Percentiles rank a stretch among this genome's conserved stretches.
Conservation (phyloP, 2,329 filamentous ascomycete species). For the Fusarium longipes region DNA sequence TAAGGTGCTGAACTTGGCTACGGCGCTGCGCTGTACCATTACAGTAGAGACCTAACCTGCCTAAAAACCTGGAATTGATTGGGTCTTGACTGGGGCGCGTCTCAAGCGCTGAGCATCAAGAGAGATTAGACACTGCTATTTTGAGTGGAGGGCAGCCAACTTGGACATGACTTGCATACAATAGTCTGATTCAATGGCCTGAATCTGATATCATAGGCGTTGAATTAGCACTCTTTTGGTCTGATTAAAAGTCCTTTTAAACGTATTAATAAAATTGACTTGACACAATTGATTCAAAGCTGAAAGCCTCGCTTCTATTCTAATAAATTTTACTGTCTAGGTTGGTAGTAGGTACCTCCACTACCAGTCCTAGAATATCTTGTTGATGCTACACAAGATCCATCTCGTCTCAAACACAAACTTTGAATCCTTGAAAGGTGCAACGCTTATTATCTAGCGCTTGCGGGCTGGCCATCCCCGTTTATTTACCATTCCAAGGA, state of each 20-base stretch:
- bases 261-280: slow-evolving; percentile 7
- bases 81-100: slow-evolving; percentile 35
- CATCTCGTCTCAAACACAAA: slow-evolving; percentile 25
- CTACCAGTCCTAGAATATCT: slow-evolving; percentile 8
- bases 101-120: slow-evolving; percentile 42
- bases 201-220: slow-evolving; percentile 31
- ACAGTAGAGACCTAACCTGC: background rate
- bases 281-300: slow-evolving; percentile 11
- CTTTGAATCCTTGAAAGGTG: slow-evolving; percentile 15
- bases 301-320: slow-evolving; percentile 2
- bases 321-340: background rate
- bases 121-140: slow-evolving; percentile 44
- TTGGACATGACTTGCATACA: slow-evolving; percentile 42
- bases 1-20: slow-evolving; percentile 2
- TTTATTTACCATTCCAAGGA: slow-evolving; percentile 44
- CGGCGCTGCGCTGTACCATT: slow-evolving; percentile 23
- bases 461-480: slow-evolving; percentile 34
- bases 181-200: slow-evolving; percentile 39
- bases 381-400: slow-evolving; percentile 21
- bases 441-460: slow-evolving; percentile 37
- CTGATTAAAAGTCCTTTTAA: background rate
- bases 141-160: slow-evolving; percentile 42
- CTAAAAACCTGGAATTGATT: slow-evolving; percentile 38
- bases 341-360: background rate
- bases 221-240: slow-evolving; percentile 14